Base-by-base conservation (phyloP, 768 basidiomycete genomes). In the Suillus tomentosus region DNA sequence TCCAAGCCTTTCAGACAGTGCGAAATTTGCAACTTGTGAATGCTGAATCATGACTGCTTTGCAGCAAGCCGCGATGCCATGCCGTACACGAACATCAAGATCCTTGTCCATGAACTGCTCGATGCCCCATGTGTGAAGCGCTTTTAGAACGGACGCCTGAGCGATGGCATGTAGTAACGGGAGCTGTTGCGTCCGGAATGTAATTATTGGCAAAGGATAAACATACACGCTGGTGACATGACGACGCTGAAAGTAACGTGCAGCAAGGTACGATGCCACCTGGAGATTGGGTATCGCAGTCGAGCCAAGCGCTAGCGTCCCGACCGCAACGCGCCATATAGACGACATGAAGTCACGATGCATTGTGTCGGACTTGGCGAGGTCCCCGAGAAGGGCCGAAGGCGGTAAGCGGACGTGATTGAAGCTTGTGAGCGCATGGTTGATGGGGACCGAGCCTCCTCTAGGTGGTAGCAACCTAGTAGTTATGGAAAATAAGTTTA, bases 401-500 rank as follows among this genome's bases (percentile, higher is more conserved):
- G 60, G 39, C 0, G 79, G 74, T 17, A 81, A 70, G 2, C 66
- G 65, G 56, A 81, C 78, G 47, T 74, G 69, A 50, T 75, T 43
- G 71, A 82, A 82, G 9, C 63, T 71, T 1, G 80, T 81, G 36
- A 81, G 59, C 1, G 74, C 42, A 63, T 80, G 80, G 19, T 73
- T 69, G 36, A 81, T 64, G 3, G 79, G 79, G 9, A 59, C 39
- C 1, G 77, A 65, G 3, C 74, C 72, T 2, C 70, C 76, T 9
- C 80, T 74, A 17, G 37, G 64, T 19, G 69, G 71, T 14, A 75
- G 62, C 0, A 60, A 36, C 24, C 68, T 72, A 50, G 13, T 27
- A 47, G 47, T 47, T 6, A 0, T 27, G 27, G n/a, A n/a, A n/a
- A n/a, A n/a, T n/a, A n/a, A n/a, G n/a, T n/a, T n/a, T n/a, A n/a